These are phyloP conservation scores for Huntiella moniliformis DNA, from an alignment of 2,329 filamentous ascomycete species.

Conservation along the genomic window DNA sequence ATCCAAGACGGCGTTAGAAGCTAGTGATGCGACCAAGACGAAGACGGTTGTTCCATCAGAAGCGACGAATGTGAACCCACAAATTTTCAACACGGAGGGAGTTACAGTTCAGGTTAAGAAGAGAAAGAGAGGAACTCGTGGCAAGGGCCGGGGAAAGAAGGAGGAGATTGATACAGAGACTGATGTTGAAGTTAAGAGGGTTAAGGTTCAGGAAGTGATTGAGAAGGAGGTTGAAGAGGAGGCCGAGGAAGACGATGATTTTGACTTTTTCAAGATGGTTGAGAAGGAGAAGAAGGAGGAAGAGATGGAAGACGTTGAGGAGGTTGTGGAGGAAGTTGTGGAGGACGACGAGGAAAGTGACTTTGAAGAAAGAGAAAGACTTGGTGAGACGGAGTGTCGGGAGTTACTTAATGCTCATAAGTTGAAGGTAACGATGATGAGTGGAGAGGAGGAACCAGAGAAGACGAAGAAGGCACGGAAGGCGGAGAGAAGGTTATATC, in stretches of 20 bases:
- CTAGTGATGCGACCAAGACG: slow-evolving; percentile 13
- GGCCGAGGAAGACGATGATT: slow-evolving; percentile 14
- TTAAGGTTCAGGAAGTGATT: slow-evolving; percentile 26
- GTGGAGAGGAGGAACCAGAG: slow-evolving; percentile 21
- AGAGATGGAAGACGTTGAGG: slow-evolving; percentile 26
- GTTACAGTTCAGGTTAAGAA: slow-evolving; percentile 5
- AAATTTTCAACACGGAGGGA: slow-evolving; percentile 44
- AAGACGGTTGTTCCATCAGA: slow-evolving; percentile 37
- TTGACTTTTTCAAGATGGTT: slow-evolving; percentile 11
- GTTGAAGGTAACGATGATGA: slow-evolving; percentile 25
- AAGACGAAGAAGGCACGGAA: slow-evolving; percentile 20
- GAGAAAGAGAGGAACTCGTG: slow-evolving; percentile 31
- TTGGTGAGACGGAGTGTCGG: slow-evolving; percentile 20
- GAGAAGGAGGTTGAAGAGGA: slow-evolving; percentile 9
- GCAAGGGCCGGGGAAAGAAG: slow-evolving; percentile 14
- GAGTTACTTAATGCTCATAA: slow-evolving; percentile 13
- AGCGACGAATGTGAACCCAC: slow-evolving; percentile 45
- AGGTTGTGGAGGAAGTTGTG: slow-evolving; percentile 44
- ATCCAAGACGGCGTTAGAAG: slow-evolving; percentile 18
- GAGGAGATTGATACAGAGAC: slow-evolving; percentile 10
- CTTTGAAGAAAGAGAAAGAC: neutral
- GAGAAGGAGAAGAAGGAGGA: slow-evolving; percentile 16
- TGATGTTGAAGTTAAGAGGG: slow-evolving; percentile 15
- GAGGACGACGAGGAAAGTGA: slow-evolving; percentile 47
- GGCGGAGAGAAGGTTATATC: slow-evolving; percentile 47